These are phyloP conservation scores for Hordeum vulgare DNA, from an alignment of 176 grass and related monocot genomes.

Conservation along the genomic window MorexV3_pseudomolecules_assembly NC_058521.1:506348572-506349071, in stretches of 20 bases:
- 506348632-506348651: too few species aligned
- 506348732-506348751: not conserved
- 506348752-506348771: not conserved
- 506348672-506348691: not conserved
- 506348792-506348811: not conserved
- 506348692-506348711: not conserved
- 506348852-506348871: not conserved
- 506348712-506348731: not conserved
- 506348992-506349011: not conserved
- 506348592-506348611: too few species aligned
- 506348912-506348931: not conserved
- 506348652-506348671: not conserved
- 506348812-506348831: not conserved
- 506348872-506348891: not conserved
- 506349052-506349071: not conserved
- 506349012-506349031: not conserved
- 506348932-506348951: not conserved
- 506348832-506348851: not conserved
- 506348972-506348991: not conserved
- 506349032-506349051: not conserved
- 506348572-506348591: too few species aligned
- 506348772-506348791: not conserved
- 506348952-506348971: slow-evolving; percentile 14
- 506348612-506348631: too few species aligned
- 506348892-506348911: slow-evolving; percentile 14